A percentile compares a stretch with the other conserved stretches of the same genome.
These are phyloP conservation scores for Aspergillus terreus DNA, from an alignment of 2,329 filamentous ascomycete species.

Conservation along the genomic window DNA sequence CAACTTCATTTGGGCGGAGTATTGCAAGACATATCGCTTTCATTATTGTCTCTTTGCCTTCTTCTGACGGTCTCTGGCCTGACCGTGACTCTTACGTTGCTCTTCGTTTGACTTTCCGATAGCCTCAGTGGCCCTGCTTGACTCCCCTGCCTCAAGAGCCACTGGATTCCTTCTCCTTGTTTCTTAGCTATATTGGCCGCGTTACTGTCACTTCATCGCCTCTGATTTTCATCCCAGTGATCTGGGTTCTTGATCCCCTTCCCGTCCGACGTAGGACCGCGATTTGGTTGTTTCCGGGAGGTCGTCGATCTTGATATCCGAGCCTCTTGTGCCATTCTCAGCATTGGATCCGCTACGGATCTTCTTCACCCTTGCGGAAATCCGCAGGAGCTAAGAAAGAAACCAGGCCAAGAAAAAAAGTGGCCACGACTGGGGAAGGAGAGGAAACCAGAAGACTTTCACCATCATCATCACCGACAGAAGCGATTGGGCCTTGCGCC, in stretches of 20 bases:
- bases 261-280: conserved; percentile 9
- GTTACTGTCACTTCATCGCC: not conserved
- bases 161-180: no score
- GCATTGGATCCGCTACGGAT: conserved; percentile 9
- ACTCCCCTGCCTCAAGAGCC: no score
- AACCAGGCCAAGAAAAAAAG: conserved; percentile 10
- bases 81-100: conserved; percentile 12
- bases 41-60: no score
- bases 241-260: conserved; percentile 4
- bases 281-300: conserved; percentile 10
- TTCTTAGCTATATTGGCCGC: no score
- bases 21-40: not conserved
- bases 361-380: conserved; percentile 18
- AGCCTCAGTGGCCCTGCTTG: no score
- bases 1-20: conserved; percentile 1
- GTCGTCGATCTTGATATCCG: conserved; percentile 19
- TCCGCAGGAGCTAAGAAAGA: conserved; percentile 5
- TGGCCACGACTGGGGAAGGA: conserved; percentile 17
- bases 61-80: conserved; percentile 8
- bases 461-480: not conserved
- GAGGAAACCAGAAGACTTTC: conserved; percentile 1
- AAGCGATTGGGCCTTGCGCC: conserved; percentile 12
- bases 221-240: conserved; percentile 1
- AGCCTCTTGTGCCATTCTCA: conserved; percentile 7
- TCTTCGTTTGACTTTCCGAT: conserved; percentile 7